A percentile compares a stretch with the other conserved stretches of the same genome.
phyloP scores from a whole-genome alignment of 768 basidiomycete species.

The Suillus fuscotomentosus region DNA sequence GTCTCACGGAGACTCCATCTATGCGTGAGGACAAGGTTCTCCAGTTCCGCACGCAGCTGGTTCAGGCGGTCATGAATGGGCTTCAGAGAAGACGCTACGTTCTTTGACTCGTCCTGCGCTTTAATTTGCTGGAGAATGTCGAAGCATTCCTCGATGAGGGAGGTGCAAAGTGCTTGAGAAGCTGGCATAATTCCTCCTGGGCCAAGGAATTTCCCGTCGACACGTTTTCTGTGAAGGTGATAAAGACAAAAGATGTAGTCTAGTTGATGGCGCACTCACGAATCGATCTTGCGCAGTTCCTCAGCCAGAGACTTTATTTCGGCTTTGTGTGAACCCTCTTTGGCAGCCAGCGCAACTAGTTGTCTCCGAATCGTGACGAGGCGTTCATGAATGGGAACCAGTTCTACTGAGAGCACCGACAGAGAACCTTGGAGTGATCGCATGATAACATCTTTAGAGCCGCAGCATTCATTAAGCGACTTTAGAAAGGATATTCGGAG shows the following conservation, averaged over 20 bases:
- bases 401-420: conserved; percentile 84
- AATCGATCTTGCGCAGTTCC: conserved; percentile 94
- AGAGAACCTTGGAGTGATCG: conserved; percentile 79
- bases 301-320: conserved; percentile 90
- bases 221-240: conserved; percentile 63
- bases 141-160: conserved; percentile 94
- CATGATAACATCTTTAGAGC: conserved; percentile 65
- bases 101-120: conserved; percentile 85
- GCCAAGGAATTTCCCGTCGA: conserved; percentile 94
- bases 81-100: conserved; percentile 81
- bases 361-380: conserved; percentile 87
- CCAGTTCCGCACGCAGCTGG: conserved; percentile 84
- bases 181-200: conserved; percentile 87
- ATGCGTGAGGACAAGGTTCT: conserved; percentile 90
- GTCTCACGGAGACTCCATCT: conserved; percentile 97
- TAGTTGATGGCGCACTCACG: conserved; percentile 55
- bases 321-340: conserved; percentile 78
- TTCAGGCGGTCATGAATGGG: conserved; percentile 91
- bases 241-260: not conserved
- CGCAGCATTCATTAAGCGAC: not conserved
- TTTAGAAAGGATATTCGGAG: conserved; percentile 8
- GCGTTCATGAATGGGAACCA: conserved; percentile 87
- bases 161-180: conserved; percentile 89
- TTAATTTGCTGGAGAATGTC: conserved; percentile 95
- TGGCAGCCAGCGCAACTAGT: conserved; percentile 84